Evolutionary conservation across 768 basidiomycete genomes (phyloP).

Genomic region (Leccinum incarnatum): DNA sequence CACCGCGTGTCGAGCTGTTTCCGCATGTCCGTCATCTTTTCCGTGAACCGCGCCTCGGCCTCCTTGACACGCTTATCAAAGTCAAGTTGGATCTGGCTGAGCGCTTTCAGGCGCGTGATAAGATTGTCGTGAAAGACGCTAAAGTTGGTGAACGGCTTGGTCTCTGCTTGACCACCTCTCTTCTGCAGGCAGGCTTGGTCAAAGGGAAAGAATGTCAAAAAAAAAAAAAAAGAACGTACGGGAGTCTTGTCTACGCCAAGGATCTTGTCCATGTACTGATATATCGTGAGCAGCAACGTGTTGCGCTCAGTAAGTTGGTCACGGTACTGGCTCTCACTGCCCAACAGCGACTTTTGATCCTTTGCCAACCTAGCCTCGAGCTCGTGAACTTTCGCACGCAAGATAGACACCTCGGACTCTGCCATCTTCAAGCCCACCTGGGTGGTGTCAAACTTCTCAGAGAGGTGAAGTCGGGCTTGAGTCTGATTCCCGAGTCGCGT

Average conservation of each 20-base stretch:
- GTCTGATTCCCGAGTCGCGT: conserved; percentile 80
- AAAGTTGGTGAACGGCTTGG: conserved; percentile 90
- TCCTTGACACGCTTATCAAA: conserved; percentile 87
- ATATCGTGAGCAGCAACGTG: conserved; percentile 86
- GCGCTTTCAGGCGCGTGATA: conserved; percentile 77
- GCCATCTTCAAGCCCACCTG: conserved; percentile 60
- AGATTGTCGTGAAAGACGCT: conserved; percentile 93
- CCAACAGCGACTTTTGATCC: conserved; percentile 71
- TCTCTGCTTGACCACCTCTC: too few species aligned
- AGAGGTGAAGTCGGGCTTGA: conserved; percentile 79
- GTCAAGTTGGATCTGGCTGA: conserved; percentile 80
- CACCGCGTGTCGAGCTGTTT: conserved; percentile 74
- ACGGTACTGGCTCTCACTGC: conserved; percentile 76
- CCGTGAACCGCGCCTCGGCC: conserved; percentile 65
- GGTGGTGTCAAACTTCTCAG: conserved; percentile 83
- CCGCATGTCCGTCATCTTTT: conserved; percentile 74
- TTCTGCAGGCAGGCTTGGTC: not conserved
- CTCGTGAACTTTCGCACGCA: conserved; percentile 64
- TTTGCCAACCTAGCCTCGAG: conserved; percentile 79
- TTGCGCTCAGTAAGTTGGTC: conserved; percentile 94
- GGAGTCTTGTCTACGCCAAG: conserved; percentile 85
- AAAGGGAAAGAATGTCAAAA: not conserved
- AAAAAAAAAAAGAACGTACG: conserved; percentile 44
- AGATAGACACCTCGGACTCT: conserved; percentile 62
- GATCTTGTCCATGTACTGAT: conserved; percentile 94